Percentiles rank a stretch among this genome's conserved stretches.
Evolutionary conservation across 495 filamentous ascomycete genomes (phyloP).

Genomic region (Daldinia decipiens): DNA sequence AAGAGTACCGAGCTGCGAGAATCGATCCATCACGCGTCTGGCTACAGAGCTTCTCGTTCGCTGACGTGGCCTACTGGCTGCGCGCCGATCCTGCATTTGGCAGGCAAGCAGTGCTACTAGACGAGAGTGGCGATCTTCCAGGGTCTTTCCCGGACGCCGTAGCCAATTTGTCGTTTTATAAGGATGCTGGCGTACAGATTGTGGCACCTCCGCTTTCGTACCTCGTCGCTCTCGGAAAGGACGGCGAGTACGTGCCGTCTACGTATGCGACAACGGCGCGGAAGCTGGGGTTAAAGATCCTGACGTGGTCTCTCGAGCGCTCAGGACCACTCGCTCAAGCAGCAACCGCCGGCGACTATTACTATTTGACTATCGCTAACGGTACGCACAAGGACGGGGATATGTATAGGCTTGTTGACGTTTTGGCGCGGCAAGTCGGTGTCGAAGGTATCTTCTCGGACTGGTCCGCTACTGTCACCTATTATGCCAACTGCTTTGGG

Average conservation of each 20-base stretch:
- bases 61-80: slow-evolving; percentile 71
- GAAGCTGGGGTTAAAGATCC: slow-evolving; percentile 64
- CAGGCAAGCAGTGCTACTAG: slow-evolving; percentile 67
- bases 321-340: slow-evolving; percentile 63
- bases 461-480: slow-evolving; percentile 69
- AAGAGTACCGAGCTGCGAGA: slow-evolving; percentile 62
- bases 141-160: slow-evolving; percentile 58
- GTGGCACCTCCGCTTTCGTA: slow-evolving; percentile 57
- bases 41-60: slow-evolving; percentile 68
- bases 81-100: slow-evolving; percentile 64
- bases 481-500: slow-evolving; percentile 71
- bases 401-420: slow-evolving; percentile 67
- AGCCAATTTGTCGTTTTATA: slow-evolving; percentile 59
- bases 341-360: slow-evolving; percentile 59
- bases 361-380: slow-evolving; percentile 60
- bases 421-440: slow-evolving; percentile 65
- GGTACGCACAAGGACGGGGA: slow-evolving; percentile 67
- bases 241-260: slow-evolving; percentile 55
- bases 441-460: slow-evolving; percentile 68
- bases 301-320: slow-evolving; percentile 71
- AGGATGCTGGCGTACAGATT: slow-evolving; percentile 54
- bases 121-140: slow-evolving; percentile 61
- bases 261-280: slow-evolving; percentile 60
- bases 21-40: slow-evolving; percentile 67
- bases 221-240: slow-evolving; percentile 51